Evolutionary conservation across 441 rosid genomes (phyloP), one percentile per base, ranked within the genome.

Genomic region (Adansonia grandidieri): DNA sequence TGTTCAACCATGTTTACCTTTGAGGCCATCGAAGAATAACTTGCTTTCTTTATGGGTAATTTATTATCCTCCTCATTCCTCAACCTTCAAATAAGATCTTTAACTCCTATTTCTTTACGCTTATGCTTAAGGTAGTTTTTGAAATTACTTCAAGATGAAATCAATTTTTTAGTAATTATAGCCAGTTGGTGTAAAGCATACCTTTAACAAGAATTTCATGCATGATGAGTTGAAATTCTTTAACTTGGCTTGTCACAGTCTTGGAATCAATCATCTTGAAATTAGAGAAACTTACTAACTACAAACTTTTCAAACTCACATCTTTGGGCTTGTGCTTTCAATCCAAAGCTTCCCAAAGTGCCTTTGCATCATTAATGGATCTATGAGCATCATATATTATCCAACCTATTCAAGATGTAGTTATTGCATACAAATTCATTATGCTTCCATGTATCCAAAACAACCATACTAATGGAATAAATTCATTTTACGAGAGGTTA

Each of bases 51-150:
- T 17, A 1, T 17, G n/a, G 17, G 2, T 17, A 53, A 53, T 7
- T 53, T 15, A 10, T 9, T 48, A 2, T 48, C 53, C 13, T 51
- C n/a, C 14, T 51, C 17, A 19, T 9, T 58, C 32, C 14, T 20
- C 11, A 20, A 9, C 8, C 37, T 58, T 1, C 9, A 0, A 22
- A 58, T 58, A 4, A 58, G 32, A 58, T 58, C 63, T 58, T 58
- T 28, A 20, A 20, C 6, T 58, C 14, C 9, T 32, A 58, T 58
- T 58, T 58, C 32, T 28, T 28, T 28, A 28, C 32, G 32, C 11
- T 20, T 58, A 19, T 58, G 63, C 63, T 58, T 20, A 58, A 58
- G 63, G 24, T 58, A 20, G 63, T 20, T 58, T 58, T 58, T 58
- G 63, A 58, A 58, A 19, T 58, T 10, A 58, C 19, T 53, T 17